phyloP scores from a whole-genome alignment of 164 flowering plant genomes.

The Dillenia suffruticosa region DNA sequence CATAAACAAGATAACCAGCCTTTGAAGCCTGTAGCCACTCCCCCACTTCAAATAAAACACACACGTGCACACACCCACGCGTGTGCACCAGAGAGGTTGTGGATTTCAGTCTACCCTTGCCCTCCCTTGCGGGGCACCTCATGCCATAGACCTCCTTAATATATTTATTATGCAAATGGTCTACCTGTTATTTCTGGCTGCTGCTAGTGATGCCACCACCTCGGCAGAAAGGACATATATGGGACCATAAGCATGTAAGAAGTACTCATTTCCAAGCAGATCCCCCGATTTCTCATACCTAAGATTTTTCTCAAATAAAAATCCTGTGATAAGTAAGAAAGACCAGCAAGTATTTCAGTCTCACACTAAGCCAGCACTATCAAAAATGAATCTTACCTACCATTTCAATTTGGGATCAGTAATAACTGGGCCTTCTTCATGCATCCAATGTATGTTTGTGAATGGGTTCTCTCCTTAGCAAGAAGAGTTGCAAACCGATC shows the following conservation, averaged over 20 bases:
- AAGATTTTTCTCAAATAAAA: constrained; percentile 8
- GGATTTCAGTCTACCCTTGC: too few species aligned
- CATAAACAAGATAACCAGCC: too few species aligned
- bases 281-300: constrained; percentile 53
- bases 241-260: constrained; percentile 74
- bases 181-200: constrained; percentile 51
- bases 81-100: too few species aligned
- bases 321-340: background rate
- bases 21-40: too few species aligned
- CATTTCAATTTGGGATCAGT: constrained; percentile 76
- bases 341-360: background rate
- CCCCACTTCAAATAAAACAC: too few species aligned
- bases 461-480: constrained; percentile 59
- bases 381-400: constrained; percentile 20
- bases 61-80: too few species aligned
- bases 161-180: constrained; percentile 3
- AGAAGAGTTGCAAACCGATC: constrained; percentile 74
- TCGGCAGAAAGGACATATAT: constrained; percentile 66
- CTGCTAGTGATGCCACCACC: constrained; percentile 45
- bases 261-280: constrained; percentile 57
- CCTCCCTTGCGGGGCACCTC: too few species aligned
- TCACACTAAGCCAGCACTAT: background rate
- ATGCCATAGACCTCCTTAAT: too few species aligned
- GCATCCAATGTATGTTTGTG: constrained; percentile 74
- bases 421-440: constrained; percentile 75